These are phyloP conservation scores for Suillus hirtellus DNA, from an alignment of 768 basidiomycete species.

Conservation along the genomic window DNA sequence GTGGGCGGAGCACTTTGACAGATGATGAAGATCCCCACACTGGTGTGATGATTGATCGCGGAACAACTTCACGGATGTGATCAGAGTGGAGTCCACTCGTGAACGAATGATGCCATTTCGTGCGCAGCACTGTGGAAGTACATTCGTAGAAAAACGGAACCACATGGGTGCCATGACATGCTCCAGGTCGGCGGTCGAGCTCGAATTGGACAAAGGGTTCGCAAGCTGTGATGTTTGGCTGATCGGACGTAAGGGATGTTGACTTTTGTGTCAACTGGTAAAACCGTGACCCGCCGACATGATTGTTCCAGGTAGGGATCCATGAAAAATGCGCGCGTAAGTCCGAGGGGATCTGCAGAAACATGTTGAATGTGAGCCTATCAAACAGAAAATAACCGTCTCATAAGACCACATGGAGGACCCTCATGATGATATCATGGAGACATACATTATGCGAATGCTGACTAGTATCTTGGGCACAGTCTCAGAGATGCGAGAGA, in stretches of 20 bases:
- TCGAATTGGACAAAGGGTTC: neutral
- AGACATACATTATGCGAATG: neutral
- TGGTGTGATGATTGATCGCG: neutral
- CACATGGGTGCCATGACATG: no score
- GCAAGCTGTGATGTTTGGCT: neutral
- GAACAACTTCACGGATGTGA: neutral
- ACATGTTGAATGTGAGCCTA: neutral
- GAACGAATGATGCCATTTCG: neutral
- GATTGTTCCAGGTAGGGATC: neutral
- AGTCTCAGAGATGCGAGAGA: neutral
- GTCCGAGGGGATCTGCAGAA: neutral
- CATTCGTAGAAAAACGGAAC: neutral
- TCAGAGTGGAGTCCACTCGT: neutral
- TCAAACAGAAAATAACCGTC: neutral
- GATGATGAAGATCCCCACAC: neutral
- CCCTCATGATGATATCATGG: neutral
- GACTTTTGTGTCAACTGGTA: no score
- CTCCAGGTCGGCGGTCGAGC: no score
- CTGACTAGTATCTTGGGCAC: neutral
- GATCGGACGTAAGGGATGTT: neutral
- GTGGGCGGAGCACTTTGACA: neutral
- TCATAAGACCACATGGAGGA: neutral
- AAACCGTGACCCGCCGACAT: neutral
- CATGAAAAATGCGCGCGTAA: neutral
- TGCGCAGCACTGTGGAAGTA: neutral